Base-by-base conservation (phyloP, 176 grass and related monocot species). In the Metroxylon sagu region DNA sequence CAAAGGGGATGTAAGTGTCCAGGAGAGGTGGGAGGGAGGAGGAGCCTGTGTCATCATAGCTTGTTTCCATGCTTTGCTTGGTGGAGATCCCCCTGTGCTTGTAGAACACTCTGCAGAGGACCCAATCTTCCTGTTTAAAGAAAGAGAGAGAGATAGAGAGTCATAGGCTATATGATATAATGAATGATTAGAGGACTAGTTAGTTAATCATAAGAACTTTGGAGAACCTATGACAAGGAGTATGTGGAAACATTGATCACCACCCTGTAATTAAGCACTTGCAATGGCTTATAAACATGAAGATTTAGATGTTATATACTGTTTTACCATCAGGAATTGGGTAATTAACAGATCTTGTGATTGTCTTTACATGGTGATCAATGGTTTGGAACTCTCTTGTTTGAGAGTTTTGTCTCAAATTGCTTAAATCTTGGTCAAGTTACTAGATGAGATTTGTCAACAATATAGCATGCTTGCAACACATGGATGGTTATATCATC, bases 41-140 rank as follows among this genome's bases (percentile, higher is more conserved):
- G 53, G 59, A 70, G 50, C 65, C 64, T 29, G 68, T 56, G 19
- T 76, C 84, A 15, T 66, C 65, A 5, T 43, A 56, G 59, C 63
- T 78, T 63, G 2, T 66, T 30, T 56, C 14, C 26, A 76, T 54
- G 67, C 52, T 80, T 70, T 73, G 50, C 67, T 76, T 98, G 49
- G 66, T 60, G 73, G 60, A 68, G 31, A 52, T 70, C 25, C 71
- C 79, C 19, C 70, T 99, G 51, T 80, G 69, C 79, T 99, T 99
- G 67, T 65, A 81, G 71, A 93, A 78, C 57, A 99, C 87, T 69
- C 79, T 93, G 66, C 94, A 99, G 2, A 99, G 77, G 62, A 93
- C 94, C 94, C 94, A 99, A 55, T 99, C 94, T 65, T 99, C 88
- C 82, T 93, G 88, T 51, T 63, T 71, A 25, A 30, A 72, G 26